Percentiles rank a stretch among this genome's conserved stretches.
Conservation (phyloP, 2,329 filamentous ascomycete genomes). For the Kalmusia sp. region DNA sequence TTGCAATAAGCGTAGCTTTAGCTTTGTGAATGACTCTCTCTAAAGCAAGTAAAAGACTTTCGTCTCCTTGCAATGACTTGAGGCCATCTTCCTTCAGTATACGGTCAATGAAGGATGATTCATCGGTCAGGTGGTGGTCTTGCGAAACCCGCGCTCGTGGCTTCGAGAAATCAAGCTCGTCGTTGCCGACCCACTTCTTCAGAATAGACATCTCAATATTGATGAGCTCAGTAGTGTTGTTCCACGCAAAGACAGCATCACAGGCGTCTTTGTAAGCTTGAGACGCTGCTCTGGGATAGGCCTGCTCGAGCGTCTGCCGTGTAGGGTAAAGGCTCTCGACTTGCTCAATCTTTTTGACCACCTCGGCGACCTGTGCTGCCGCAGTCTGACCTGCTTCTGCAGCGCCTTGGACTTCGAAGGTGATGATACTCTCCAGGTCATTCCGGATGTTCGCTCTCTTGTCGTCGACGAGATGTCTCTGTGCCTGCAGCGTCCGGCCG, state of each 20-base stretch:
- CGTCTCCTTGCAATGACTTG: slow-evolving; percentile 85
- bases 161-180: slow-evolving; percentile 88
- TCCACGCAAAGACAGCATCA: slow-evolving; percentile 91
- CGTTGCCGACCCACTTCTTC: slow-evolving; percentile 96
- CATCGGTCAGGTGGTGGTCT: slow-evolving; percentile 80
- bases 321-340: slow-evolving; percentile 87
- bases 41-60: slow-evolving; percentile 84
- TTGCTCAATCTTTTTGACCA: slow-evolving; percentile 89
- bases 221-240: slow-evolving; percentile 96
- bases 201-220: slow-evolving; percentile 91
- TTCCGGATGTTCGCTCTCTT: slow-evolving; percentile 75
- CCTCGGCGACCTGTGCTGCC: slow-evolving; percentile 85
- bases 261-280: slow-evolving; percentile 80
- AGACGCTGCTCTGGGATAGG: slow-evolving; percentile 79
- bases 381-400: slow-evolving; percentile 89
- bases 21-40: slow-evolving; percentile 90
- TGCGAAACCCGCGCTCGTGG: slow-evolving; percentile 72
- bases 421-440: slow-evolving; percentile 84
- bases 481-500: slow-evolving; percentile 82
- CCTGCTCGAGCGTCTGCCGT: slow-evolving; percentile 72
- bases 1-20: slow-evolving; percentile 87
- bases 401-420: slow-evolving; percentile 92
- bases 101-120: slow-evolving; percentile 91
- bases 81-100: slow-evolving; percentile 95
- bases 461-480: slow-evolving; percentile 88